Percentiles rank a stretch among this genome's conserved stretches.
phyloP scores from a whole-genome alignment of 345 rosid genomes.

The Punica granatum region DNA sequence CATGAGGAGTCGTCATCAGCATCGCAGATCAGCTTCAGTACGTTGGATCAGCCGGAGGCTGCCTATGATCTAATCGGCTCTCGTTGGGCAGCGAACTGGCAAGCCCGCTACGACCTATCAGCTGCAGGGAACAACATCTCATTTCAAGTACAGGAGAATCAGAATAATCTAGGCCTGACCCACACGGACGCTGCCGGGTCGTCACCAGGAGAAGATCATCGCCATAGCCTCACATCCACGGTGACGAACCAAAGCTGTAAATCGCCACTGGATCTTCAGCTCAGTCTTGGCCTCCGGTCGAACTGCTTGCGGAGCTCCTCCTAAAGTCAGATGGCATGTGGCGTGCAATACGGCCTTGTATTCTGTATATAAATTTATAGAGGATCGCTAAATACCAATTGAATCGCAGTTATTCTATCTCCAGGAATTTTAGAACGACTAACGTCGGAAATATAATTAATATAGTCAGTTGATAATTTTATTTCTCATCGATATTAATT shows the following conservation, averaged over 20 bases:
- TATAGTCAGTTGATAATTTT: background rate
- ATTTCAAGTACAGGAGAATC: too few relatives aligned
- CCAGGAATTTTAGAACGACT: background rate
- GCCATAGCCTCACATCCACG: background rate
- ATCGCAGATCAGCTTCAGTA: constrained; percentile 53
- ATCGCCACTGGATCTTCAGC: constrained; percentile 57
- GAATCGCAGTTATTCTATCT: background rate
- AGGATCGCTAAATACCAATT: background rate
- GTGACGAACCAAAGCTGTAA: constrained; percentile 33
- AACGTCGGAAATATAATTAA: background rate
- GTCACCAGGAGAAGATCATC: background rate
- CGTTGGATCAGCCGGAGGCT: background rate
- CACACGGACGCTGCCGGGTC: background rate
- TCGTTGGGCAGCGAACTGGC: too few relatives aligned
- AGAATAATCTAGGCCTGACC: background rate
- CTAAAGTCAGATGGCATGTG: constrained; percentile 11
- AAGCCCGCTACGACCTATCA: too few relatives aligned
- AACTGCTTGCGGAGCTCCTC: constrained; percentile 20
- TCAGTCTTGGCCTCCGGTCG: constrained; percentile 44
- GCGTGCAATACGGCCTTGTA: background rate
- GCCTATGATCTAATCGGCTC: background rate
- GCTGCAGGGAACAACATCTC: too few relatives aligned
- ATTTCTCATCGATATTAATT: background rate
- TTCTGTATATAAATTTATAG: too few relatives aligned
- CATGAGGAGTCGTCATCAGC: constrained; percentile 28